Base-by-base conservation (phyloP, 345 rosid species). In the Ceriops tagal region DNA sequence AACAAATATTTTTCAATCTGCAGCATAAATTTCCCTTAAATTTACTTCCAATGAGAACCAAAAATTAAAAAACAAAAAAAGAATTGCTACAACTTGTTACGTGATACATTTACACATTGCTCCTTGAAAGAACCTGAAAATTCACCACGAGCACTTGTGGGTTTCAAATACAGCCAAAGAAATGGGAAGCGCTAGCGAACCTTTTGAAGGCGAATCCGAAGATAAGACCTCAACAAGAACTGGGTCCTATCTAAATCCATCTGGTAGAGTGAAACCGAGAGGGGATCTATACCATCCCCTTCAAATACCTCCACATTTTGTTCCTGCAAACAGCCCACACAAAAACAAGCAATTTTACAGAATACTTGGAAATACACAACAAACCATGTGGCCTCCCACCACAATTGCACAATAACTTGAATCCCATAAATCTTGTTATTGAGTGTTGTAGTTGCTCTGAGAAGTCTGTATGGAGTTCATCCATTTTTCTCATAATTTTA, bases 241-340 rank as follows among this genome's bases (percentile, higher is more conserved):
- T 92, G 97, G 4, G 88, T 79, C 77, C 96, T 79, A 26, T 95
- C 96, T 64, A 92, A 58, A 71, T 95, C 96, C 96, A 88, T 88
- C 77, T 87, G 92, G 77, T 95, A 92, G 46, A 95, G 89, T 5
- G 97, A 95, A 16, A 84, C 84, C 1, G 87, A 80, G 20, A 90
- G 80, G 47, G 93, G 96, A 77, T 88, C 96, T 68, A 73, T 30
- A 3, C 82, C 81, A 24, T 66, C 69, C 51, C 83, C 75, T 58
- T 72, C 81, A 34, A 69, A 83, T 34, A 74, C 72, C 58, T 84
- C 90, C 76, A 83, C 81, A 5, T 81, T 86, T 61, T 84, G 86
- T 75, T 89, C 92, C 92, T 85, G 78, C 6, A 61, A 73, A 78
- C 8, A 27, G 32, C 46, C 26, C 59, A 58, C 24, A 21, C 49